Base-by-base conservation (phyloP, 495 filamentous ascomycete genomes). In the Aspergillus hancockii region DNA sequence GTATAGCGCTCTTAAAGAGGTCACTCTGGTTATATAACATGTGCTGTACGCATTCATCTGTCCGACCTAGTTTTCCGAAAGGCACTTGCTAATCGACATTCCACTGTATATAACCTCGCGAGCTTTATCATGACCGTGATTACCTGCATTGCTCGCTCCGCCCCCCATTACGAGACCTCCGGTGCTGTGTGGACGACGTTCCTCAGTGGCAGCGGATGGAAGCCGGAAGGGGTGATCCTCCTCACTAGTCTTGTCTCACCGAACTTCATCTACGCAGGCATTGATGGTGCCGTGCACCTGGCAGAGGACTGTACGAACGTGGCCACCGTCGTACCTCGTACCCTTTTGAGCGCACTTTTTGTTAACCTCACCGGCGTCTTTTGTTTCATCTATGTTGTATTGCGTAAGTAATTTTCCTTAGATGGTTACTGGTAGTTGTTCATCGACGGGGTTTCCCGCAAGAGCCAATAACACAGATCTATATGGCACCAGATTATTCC, bases 221-320 rank as follows among this genome's bases (percentile, higher is more conserved):
- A 57, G 5, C 67, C 64, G 10, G 55, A 60, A 28, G 71, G 65
- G 1, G 45, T 71, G 38, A 66, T 58, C 22, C 73, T 72, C 50
- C 53, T 71, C 0, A 71, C 64, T 10, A 70, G 71, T 5, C 54
- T 76, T 16, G 61, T 71, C 22, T 68, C 59, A 2, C 62, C 67
- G 0, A 66, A 66, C 10, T 70, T 64, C 40, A 69, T 70, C 60
- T 71, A 67, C 50, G 70, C 61, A 19, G 70, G 71, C 4, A 63
- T 76, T 38, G 73, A 76, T 51, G 71, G 70, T 18, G 70, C 67
- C 8, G 21, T 73, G 6, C 73, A 76, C 57, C 53, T 76, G 12
- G 72, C 70, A 0, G 71, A 76, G 52, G 71, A 76, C 41, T 66
- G 67, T 51, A 49, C 25, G 9, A 61, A 71, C 30, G 63, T 71